These are phyloP conservation scores for Tarenaya hassleriana DNA, from an alignment of 345 rosid genomes.

Conservation along the genomic window DNA sequence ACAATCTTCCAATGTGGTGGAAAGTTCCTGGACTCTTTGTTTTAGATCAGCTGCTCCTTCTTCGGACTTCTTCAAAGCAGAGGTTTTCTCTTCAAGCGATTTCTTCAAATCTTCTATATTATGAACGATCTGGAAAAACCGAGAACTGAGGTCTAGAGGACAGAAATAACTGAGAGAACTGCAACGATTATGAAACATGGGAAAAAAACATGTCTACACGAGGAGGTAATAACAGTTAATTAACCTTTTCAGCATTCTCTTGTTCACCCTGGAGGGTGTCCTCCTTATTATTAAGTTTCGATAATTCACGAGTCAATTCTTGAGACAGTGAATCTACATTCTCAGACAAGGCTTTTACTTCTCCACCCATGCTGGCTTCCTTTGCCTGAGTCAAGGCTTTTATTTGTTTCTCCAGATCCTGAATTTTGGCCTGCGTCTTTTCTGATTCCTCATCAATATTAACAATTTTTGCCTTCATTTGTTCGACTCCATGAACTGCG, in stretches of 20 bases:
- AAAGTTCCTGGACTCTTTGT: constrained; percentile 59
- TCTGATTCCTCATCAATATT: constrained; percentile 49
- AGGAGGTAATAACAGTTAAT: constrained; percentile 2
- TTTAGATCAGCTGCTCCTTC: constrained; percentile 78
- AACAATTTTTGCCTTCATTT: constrained; percentile 51
- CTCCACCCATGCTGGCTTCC: constrained; percentile 93
- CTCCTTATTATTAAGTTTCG: constrained; percentile 66
- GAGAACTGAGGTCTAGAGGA: constrained; percentile 17
- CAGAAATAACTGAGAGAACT: constrained; percentile 13
- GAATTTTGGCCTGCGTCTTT: constrained; percentile 37
- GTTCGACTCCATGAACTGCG: constrained; percentile 25
- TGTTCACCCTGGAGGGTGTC: constrained; percentile 70
- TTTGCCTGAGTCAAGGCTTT: constrained; percentile 60
- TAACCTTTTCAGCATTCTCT: constrained; percentile 71
- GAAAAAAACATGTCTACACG: constrained; percentile 5
- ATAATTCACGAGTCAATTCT: constrained; percentile 61
- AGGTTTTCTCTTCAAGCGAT: constrained; percentile 62
- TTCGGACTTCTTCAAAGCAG: constrained; percentile 69
- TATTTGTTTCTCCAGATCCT: constrained; percentile 58
- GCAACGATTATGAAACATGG: constrained; percentile 1
- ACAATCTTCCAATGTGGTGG: constrained; percentile 56
- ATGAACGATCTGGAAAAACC: constrained; percentile 44
- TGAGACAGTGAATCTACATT: constrained; percentile 72
- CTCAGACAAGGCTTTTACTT: constrained; percentile 61
- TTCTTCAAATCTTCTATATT: constrained; percentile 75